Percentiles rank a stretch among this genome's conserved stretches.
These are phyloP conservation scores for Parafenestella ontariensis DNA, from an alignment of 2,329 filamentous ascomycete genomes.

Conservation along the genomic window DNA sequence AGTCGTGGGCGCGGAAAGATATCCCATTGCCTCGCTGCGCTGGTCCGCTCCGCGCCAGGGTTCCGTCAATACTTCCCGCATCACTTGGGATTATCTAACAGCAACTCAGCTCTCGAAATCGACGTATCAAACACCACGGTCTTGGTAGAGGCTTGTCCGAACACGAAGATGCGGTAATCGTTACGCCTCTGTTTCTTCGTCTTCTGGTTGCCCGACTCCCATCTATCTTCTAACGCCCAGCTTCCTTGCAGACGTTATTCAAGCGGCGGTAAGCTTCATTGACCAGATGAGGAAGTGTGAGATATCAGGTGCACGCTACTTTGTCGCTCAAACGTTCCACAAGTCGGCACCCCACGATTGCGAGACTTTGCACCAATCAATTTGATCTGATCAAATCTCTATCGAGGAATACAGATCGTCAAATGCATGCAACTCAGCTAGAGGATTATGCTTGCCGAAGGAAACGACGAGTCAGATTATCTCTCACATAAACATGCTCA, in stretches of 20 bases:
- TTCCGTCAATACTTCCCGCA: slow-evolving; percentile 30
- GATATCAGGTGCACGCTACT: slow-evolving; percentile 9
- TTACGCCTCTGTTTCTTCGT: slow-evolving; percentile 1
- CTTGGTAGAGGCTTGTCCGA: slow-evolving; percentile 8
- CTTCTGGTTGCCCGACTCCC: not conserved
- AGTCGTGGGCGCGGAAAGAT: slow-evolving; percentile 15
- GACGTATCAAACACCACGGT: not conserved
- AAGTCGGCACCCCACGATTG: slow-evolving; percentile 6
- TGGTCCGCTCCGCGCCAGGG: slow-evolving; percentile 18
- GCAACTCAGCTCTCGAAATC: slow-evolving; percentile 1
- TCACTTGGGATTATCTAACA: slow-evolving; percentile 7
- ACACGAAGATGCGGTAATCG: slow-evolving; percentile 4
- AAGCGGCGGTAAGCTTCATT: not conserved
- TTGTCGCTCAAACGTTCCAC: slow-evolving; percentile 12
- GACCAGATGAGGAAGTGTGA: slow-evolving; percentile 1
- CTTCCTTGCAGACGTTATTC: not conserved
- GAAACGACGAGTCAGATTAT: not conserved
- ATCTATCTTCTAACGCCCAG: not conserved
- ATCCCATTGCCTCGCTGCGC: slow-evolving; percentile 19
- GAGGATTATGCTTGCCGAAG: not conserved
- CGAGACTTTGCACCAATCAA: not conserved
- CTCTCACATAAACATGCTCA: not conserved
- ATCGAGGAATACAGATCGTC: not conserved
- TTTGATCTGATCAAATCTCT: not conserved
- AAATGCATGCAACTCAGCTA: not conserved